phyloP scores from a whole-genome alignment of 441 rosid species.

The Jatropha podagrica region DNA sequence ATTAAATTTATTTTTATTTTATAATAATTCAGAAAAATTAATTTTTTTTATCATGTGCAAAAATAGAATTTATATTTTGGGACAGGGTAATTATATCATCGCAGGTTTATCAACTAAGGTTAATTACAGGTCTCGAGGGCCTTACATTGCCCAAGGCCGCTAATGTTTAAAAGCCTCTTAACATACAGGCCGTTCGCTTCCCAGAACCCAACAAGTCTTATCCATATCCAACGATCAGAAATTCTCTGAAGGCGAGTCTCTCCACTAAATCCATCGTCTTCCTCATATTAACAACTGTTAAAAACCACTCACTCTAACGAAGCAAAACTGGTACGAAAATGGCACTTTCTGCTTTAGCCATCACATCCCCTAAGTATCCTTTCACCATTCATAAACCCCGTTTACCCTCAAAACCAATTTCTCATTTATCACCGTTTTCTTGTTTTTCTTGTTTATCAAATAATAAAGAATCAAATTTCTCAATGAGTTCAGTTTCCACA shows the following conservation, averaged over 20 bases:
- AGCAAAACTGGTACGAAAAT: constrained; percentile 27
- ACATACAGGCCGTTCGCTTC: neutral
- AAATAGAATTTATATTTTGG: too few species aligned
- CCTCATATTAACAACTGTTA: neutral
- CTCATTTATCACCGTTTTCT: constrained; percentile 26
- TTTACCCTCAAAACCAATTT: constrained; percentile 17
- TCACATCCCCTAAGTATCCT: constrained; percentile 34
- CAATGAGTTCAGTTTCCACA: constrained; percentile 19
- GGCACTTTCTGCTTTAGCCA: constrained; percentile 41
- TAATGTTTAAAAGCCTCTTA: neutral
- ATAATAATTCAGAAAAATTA: too few species aligned
- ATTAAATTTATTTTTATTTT: too few species aligned
- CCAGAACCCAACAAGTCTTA: constrained; percentile 14
- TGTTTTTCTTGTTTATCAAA: constrained; percentile 33
- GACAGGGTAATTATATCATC: too few species aligned
- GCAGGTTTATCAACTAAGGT: too few species aligned
- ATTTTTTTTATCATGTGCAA: too few species aligned
- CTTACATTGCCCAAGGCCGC: too few species aligned
- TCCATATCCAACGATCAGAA: constrained; percentile 36
- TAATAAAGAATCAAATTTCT: constrained; percentile 18
- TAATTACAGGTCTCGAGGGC: too few species aligned
- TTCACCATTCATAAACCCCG: constrained; percentile 12
- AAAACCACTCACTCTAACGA: constrained; percentile 16
- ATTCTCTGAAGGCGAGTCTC: neutral
- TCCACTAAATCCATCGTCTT: constrained; percentile 2